These are phyloP conservation scores for Lentinula sp. DNA, from an alignment of 768 basidiomycete genomes.

Conservation along the genomic window DNA sequence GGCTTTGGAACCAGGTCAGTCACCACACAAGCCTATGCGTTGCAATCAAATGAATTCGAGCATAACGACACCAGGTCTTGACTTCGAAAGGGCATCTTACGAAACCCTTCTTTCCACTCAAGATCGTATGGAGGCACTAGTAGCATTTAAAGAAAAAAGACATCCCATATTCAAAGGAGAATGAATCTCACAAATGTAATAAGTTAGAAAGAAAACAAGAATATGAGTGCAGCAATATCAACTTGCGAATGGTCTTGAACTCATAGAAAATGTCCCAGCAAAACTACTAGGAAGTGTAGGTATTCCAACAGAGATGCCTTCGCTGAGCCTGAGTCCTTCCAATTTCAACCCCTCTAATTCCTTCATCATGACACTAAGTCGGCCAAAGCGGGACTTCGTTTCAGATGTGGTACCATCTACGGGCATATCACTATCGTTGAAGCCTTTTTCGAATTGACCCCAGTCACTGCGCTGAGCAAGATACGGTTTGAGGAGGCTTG, in stretches of 20 bases:
- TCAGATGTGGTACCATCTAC: constrained; percentile 34
- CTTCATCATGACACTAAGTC: constrained; percentile 83
- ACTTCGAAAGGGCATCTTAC: constrained; percentile 85
- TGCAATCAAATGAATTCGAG: not conserved
- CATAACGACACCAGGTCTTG: constrained; percentile 55
- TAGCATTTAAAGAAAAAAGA: constrained; percentile 84
- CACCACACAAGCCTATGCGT: not conserved
- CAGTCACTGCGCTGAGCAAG: constrained; percentile 89
- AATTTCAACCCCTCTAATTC: constrained; percentile 69
- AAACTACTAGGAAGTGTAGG: constrained; percentile 50
- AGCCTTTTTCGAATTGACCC: constrained; percentile 77
- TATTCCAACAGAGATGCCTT: constrained; percentile 54
- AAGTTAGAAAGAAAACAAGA: constrained; percentile 12
- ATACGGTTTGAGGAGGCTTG: constrained; percentile 82
- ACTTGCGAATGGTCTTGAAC: constrained; percentile 36
- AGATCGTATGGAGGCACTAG: constrained; percentile 79
- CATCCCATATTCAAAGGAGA: constrained; percentile 76
- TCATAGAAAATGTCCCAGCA: constrained; percentile 45
- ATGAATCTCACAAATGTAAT: constrained; percentile 30
- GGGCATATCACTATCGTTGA: constrained; percentile 49
- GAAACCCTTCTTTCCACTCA: constrained; percentile 67
- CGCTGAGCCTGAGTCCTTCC: constrained; percentile 29
- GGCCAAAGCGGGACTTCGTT: constrained; percentile 52
- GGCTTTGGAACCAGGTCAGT: constrained; percentile 65
- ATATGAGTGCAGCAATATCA: constrained; percentile 7